Base-by-base conservation (phyloP, 805 yeast genomes). In the Wickerhamomyces canadensis region DNA sequence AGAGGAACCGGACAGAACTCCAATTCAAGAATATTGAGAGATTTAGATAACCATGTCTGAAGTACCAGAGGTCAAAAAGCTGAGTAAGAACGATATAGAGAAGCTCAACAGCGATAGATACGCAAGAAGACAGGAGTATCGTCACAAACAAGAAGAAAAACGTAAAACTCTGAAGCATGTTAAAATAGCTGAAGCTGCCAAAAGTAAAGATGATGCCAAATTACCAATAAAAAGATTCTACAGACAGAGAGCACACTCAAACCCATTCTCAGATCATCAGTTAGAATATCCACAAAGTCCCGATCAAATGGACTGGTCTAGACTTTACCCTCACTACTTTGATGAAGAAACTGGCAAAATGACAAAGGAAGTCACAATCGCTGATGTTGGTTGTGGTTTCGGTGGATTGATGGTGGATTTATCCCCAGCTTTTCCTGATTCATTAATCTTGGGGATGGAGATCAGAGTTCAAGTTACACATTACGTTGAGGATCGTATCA, bases 331-430 rank as follows among this genome's bases (percentile, higher is more conserved):
- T 4, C 65, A 70, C 15, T 78, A 57, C 51, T 61, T 59, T 37
- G 72, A 72, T 50, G 65, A 62, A 29, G 52, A 53, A 3, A 59
- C 66, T 1, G 61, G 68, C 5, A 42, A 55, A 37, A 62, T 77
- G 68, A 58, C 64, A 11, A 66, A 70, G 34, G 52, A 69, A 19
- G 95, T 88, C 16, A 88, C 85, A 38, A 82, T 93, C 36, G 98
- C 98, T 5, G 98, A 93, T 58, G 76, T 93, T 41, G 98, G 98
- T 8, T 93, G 98, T 65, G 98, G 98, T 1, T 93, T 85, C 59
- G 98, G 98, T 37, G 98, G 98, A 0, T 68, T 93, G 41, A 60
- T 86, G 49, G 78, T 84, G 25, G 83, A 86, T 37, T 69, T 93
- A 39, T 81, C 96, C 4, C 83, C 88, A 5, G 76, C 65, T 38